phyloP scores from a whole-genome alignment of 2,329 filamentous ascomycete genomes.

The Trichoderma pleuroti region DNA sequence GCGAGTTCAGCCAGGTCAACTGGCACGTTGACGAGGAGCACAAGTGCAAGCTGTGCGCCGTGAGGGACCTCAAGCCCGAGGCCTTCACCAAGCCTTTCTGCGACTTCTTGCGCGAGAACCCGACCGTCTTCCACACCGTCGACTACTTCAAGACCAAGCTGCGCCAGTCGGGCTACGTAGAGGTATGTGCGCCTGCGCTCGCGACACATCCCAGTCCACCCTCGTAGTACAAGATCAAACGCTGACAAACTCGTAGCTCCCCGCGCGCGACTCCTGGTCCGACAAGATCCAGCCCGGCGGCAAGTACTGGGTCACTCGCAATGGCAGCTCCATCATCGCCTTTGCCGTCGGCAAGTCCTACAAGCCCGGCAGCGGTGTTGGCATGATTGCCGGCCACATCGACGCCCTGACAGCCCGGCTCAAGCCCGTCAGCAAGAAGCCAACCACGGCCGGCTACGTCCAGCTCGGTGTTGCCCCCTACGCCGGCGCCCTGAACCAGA shows the following conservation, averaged over 20 bases:
- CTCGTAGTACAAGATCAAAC: not conserved
- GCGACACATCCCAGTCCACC: not conserved
- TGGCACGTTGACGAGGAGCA: slow-evolving; percentile 28
- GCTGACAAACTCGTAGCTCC: slow-evolving; percentile 48
- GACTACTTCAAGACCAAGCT: slow-evolving; percentile 73
- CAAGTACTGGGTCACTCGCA: slow-evolving; percentile 85
- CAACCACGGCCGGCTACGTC: slow-evolving; percentile 78
- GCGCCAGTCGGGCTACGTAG: slow-evolving; percentile 66
- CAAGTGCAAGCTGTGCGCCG: slow-evolving; percentile 38
- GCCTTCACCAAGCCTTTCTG: slow-evolving; percentile 80
- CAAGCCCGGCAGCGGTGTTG: slow-evolving; percentile 78
- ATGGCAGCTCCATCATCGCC: slow-evolving; percentile 79
- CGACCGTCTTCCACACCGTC: slow-evolving; percentile 90
- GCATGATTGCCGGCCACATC: slow-evolving; percentile 87
- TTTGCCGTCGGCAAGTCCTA: slow-evolving; percentile 81
- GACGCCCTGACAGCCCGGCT: slow-evolving; percentile 87
- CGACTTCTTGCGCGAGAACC: slow-evolving; percentile 83
- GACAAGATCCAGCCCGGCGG: slow-evolving; percentile 70
- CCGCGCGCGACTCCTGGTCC: slow-evolving; percentile 74
- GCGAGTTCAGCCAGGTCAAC: slow-evolving; percentile 32
- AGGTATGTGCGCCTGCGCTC: slow-evolving; percentile 46
- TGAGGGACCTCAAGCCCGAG: slow-evolving; percentile 46
- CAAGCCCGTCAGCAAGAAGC: slow-evolving; percentile 84
- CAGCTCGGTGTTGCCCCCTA: slow-evolving; percentile 93
- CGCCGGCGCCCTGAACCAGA: slow-evolving; percentile 78